Base-by-base conservation (phyloP, 805 yeast species). In the Saccharomycopsis fermentans region DNA sequence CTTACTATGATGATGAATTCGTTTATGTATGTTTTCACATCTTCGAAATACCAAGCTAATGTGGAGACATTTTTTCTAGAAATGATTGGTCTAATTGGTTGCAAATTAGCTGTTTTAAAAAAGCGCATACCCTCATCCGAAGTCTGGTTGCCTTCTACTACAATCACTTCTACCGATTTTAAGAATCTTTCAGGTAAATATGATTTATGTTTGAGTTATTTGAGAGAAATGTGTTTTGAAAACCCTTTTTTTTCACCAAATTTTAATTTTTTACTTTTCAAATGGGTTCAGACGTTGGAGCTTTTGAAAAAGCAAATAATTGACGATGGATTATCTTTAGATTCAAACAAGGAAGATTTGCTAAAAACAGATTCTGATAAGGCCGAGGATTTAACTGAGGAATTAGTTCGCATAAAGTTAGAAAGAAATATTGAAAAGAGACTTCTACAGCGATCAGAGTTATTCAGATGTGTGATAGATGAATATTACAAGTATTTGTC, bases 81-180 rank as follows among this genome's bases (percentile, higher is more conserved):
- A 57, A 64, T 82, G 62, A 69, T 82, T n/a, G 90, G 92, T 0
- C 59, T 71, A 14, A 77, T 85, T 27, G 90, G 87, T 0, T 74
- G 79, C 2, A 74, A 72, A 40, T 74, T 84, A 54, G 65, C 78
- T 24, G 68, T 69, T 4, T 56, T 79, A 16, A 75, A 68, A 57
- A 64, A 69, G 2, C 51, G 62, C 17, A 59, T 58, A 37, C 57
- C 32, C 56, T 21, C 17, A n/a, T 11, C 32, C 19, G 55, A 37
- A 14, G 34, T 8, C 4, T 40, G 62, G 6, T 52, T 51, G 29
- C 58, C 59, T 21, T 19, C 59, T 29, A 21, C 56, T 8, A 48
- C n/a, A 27, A 59, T 60, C 43, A 56, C 48, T 32, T 35, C 58
- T 16, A 37, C 36, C 17, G 51, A 39, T 34, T 55, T 60, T 37